Evolutionary conservation across 768 basidiomycete genomes (phyloP).

Genomic region (Mycena indigotica): DNA sequence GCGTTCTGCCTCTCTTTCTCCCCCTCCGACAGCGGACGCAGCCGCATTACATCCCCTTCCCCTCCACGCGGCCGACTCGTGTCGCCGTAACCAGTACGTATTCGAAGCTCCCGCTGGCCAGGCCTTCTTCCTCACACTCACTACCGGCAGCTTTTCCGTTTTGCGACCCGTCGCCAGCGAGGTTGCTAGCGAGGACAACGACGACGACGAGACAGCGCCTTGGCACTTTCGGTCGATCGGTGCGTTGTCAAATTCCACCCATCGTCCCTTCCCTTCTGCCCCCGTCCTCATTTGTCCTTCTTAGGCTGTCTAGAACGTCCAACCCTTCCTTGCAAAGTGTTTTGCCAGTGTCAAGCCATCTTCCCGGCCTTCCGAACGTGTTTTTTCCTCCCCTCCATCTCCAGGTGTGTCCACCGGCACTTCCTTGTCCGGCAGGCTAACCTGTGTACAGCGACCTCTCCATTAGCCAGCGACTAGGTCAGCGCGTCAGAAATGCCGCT

Average conservation of each 20-base stretch:
- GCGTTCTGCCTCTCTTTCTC: background rate
- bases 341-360: background rate
- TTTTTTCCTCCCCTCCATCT: background rate
- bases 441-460: background rate
- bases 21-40: background rate
- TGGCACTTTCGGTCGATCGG: too few species aligned
- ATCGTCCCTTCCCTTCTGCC: background rate
- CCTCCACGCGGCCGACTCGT: too few species aligned
- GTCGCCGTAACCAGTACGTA: background rate
- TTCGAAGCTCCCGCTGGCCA: background rate
- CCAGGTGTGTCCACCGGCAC: background rate
- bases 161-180: background rate
- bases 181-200: background rate
- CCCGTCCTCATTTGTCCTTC: background rate
- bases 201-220: background rate
- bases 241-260: background rate
- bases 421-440: background rate
- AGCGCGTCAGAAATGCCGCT: constrained; percentile 13
- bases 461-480: background rate
- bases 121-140: background rate
- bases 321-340: background rate
- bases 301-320: background rate
- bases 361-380: background rate
- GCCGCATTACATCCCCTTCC: background rate
- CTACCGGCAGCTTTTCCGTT: background rate